Percentiles rank a stretch among this genome's conserved stretches.
These are phyloP conservation scores for Vickermania ingenoplastis DNA, from an alignment of 208 protist genomes.

Conservation along the genomic window DNA sequence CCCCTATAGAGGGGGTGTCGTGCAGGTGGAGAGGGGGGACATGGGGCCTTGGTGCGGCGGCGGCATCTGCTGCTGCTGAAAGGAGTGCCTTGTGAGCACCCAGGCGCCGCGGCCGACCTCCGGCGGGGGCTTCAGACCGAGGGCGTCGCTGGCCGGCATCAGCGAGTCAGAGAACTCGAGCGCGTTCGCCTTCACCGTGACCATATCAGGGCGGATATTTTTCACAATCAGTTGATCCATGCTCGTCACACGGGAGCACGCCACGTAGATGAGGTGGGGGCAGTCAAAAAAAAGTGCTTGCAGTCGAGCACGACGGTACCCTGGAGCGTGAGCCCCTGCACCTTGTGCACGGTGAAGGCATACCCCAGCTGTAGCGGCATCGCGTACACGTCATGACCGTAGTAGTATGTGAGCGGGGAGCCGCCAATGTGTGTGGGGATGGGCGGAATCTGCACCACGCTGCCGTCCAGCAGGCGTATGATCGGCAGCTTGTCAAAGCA, in stretches of 20 bases:
- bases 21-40: no score
- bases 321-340: slow-evolving; percentile 81
- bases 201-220: slow-evolving; percentile 64
- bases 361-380: slow-evolving; percentile 84
- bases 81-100: no score
- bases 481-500: slow-evolving; percentile 65
- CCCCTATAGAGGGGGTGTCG: no score
- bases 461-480: slow-evolving; percentile 63
- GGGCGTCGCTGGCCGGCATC: not conserved
- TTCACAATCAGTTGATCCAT: slow-evolving; percentile 79
- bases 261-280: slow-evolving; percentile 85
- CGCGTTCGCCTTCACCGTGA: slow-evolving; percentile 62
- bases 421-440: slow-evolving; percentile 49
- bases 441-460: slow-evolving; percentile 75
- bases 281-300: slow-evolving; percentile 81
- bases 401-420: slow-evolving; percentile 67
- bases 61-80: no score
- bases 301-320: slow-evolving; percentile 83
- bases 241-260: slow-evolving; percentile 68
- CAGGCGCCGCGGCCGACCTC: not conserved
- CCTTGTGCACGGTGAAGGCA: slow-evolving; percentile 90
- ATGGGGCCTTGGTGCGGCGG: no score
- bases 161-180: slow-evolving; percentile 51
- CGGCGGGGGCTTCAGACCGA: not conserved
- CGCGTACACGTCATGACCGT: slow-evolving; percentile 64